Evolutionary conservation across 176 grass and related monocot species (phyloP).

Genomic region (Phyllostachys edulis): DNA sequence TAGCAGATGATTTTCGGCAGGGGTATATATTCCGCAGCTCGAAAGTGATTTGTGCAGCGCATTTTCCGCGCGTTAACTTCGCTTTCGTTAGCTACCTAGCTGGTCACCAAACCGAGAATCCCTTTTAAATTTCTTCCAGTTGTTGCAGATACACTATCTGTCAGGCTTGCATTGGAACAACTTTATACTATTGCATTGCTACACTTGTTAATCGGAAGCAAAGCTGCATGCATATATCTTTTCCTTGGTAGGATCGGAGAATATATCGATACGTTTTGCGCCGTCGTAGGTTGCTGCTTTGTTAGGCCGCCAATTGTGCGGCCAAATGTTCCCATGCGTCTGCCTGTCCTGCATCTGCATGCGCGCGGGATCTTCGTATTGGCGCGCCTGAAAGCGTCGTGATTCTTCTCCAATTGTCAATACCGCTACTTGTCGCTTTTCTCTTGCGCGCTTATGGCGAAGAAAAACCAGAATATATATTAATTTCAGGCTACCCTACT

Average conservation of each 20-base stretch:
- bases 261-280: neutral
- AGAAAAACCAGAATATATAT: neutral
- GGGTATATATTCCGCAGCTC: conserved; percentile 2
- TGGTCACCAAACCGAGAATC: neutral
- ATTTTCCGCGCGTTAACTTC: neutral
- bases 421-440: neutral
- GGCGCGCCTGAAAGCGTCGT: conserved; percentile 12
- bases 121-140: neutral
- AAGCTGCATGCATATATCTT: neutral
- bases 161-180: neutral
- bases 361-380: neutral
- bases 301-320: neutral
- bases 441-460: neutral
- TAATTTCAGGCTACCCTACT: neutral
- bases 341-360: too few relatives aligned
- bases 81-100: neutral
- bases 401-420: neutral
- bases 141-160: neutral
- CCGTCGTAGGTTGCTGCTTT: conserved; percentile 5
- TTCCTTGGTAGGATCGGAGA: neutral
- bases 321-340: neutral
- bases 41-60: neutral
- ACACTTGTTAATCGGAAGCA: conserved; percentile 1
- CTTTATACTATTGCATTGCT: neutral
- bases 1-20: neutral